These are phyloP conservation scores for Neofusicoccum ribis DNA, from an alignment of 2,329 filamentous ascomycete genomes.

Conservation along the genomic window DNA sequence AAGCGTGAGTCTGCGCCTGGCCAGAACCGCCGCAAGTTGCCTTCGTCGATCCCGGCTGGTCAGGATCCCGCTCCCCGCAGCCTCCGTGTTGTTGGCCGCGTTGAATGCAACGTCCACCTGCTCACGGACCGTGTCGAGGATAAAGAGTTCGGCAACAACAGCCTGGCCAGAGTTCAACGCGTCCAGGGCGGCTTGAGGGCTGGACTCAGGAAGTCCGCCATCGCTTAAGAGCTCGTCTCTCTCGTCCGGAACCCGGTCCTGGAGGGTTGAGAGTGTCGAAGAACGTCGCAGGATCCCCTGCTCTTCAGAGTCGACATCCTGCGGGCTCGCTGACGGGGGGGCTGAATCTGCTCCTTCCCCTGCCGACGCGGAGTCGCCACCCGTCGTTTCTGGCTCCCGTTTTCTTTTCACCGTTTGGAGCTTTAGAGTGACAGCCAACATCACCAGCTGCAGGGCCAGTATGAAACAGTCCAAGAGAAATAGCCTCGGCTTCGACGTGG, in stretches of 20 bases:
- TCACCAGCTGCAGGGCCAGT: constrained; percentile 56
- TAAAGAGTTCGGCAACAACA: constrained; percentile 45
- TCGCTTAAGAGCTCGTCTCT: constrained; percentile 7
- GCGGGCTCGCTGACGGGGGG: constrained; percentile 26
- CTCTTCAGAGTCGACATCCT: constrained; percentile 63
- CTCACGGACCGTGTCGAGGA: constrained; percentile 43
- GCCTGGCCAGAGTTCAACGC: constrained; percentile 49
- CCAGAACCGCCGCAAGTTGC: constrained; percentile 5
- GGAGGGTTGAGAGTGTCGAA: constrained; percentile 2
- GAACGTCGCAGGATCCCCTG: constrained; percentile 51
- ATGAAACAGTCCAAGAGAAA: constrained; percentile 56
- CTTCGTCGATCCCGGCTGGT: constrained; percentile 5
- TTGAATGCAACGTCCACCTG: constrained; percentile 29
- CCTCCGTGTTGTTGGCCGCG: not conserved
- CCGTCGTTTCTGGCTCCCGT: constrained; percentile 26
- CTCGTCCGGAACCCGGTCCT: not conserved
- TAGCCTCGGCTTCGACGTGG: constrained; percentile 55
- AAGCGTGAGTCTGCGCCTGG: constrained; percentile 3
- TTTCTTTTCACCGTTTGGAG: constrained; percentile 49
- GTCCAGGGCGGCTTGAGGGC: constrained; percentile 40
- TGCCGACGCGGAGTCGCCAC: constrained; percentile 24
- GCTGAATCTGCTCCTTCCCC: not conserved
- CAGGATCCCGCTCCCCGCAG: not conserved
- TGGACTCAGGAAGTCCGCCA: constrained; percentile 22
- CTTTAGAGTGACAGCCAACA: constrained; percentile 57